A percentile compares a stretch with the other conserved stretches of the same genome.
Conservation (phyloP, 495 filamentous ascomycete genomes). For the Hypomontagnella monticulosa region DNA sequence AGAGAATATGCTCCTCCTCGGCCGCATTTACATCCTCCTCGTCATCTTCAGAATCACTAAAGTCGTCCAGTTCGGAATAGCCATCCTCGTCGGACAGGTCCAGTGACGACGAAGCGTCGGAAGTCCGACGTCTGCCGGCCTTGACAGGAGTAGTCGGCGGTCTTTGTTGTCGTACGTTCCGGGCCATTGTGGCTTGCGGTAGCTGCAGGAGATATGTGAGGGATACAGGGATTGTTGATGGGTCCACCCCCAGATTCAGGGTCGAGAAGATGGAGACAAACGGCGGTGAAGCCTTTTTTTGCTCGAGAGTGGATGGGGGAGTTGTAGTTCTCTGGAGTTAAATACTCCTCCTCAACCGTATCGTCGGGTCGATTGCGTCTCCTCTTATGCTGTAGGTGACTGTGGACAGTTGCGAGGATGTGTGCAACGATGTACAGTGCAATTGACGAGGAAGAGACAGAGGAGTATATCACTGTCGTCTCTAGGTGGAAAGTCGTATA, state of each 20-base stretch:
- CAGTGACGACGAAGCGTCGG: slow-evolving; percentile 56
- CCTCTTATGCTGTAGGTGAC: slow-evolving; percentile 1
- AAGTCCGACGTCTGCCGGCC: slow-evolving; percentile 51
- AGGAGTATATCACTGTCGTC: slow-evolving; percentile 43
- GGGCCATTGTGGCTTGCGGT: slow-evolving; percentile 54
- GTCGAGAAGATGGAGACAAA: slow-evolving; percentile 44
- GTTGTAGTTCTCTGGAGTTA: slow-evolving; percentile 8
- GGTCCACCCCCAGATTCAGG: slow-evolving; percentile 32
- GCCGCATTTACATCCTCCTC: slow-evolving; percentile 75
- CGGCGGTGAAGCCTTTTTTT: slow-evolving; percentile 49
- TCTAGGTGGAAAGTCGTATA: slow-evolving; percentile 28
- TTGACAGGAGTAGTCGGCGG: slow-evolving; percentile 54
- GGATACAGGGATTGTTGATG: slow-evolving; percentile 35
- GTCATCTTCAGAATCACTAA: slow-evolving; percentile 77
- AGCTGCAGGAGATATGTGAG: slow-evolving; percentile 21
- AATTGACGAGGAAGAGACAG: slow-evolving; percentile 16
- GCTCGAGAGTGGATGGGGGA: slow-evolving; percentile 7
- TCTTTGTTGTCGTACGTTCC: slow-evolving; percentile 63
- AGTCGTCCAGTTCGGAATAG: slow-evolving; percentile 78
- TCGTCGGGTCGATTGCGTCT: slow-evolving; percentile 1
- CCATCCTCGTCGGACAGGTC: slow-evolving; percentile 71
- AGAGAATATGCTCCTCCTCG: slow-evolving; percentile 77
- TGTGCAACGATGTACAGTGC: slow-evolving; percentile 13
- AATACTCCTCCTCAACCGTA: slow-evolving; percentile 15
- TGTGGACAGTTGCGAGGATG: slow-evolving; percentile 16